Percentiles rank a stretch among this genome's conserved stretches.
Conservation (phyloP, 176 grass and related monocot species). For the Eleusine coracana region DNA sequence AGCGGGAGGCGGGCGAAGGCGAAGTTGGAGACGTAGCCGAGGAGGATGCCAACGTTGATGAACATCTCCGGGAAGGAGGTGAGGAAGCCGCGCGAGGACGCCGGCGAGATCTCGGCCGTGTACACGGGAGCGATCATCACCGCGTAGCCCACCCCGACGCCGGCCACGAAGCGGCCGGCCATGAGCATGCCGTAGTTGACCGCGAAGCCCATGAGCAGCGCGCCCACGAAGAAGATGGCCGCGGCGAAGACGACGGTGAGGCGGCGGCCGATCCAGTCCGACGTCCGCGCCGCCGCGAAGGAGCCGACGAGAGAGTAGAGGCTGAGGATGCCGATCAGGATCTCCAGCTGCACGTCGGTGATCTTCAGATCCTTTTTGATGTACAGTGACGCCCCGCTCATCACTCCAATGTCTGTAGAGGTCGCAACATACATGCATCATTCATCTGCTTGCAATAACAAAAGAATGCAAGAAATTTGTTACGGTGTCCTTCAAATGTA, state of each 20-base stretch:
- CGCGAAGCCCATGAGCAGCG: slow-evolving; percentile 64
- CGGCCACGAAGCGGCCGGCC: slow-evolving; percentile 61
- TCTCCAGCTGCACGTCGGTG: slow-evolving; percentile 58
- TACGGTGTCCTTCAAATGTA: too few species aligned
- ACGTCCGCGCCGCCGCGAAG: slow-evolving; percentile 59
- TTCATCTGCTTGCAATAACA: too few species aligned
- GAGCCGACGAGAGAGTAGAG: slow-evolving; percentile 65
- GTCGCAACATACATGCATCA: too few species aligned
- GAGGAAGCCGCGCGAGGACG: slow-evolving; percentile 48
- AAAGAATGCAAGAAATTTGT: too few species aligned
- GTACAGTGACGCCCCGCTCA: slow-evolving; percentile 59
- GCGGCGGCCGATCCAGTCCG: slow-evolving; percentile 72
- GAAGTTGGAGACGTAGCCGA: slow-evolving; percentile 69
- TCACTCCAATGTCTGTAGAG: slow-evolving; percentile 56
- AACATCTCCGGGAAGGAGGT: slow-evolving; percentile 66
- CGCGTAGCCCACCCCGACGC: slow-evolving; percentile 66
- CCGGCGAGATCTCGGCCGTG: slow-evolving; percentile 61
- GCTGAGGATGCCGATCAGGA: slow-evolving; percentile 63
- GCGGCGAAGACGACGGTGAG: slow-evolving; percentile 60
- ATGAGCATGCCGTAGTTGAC: slow-evolving; percentile 59
- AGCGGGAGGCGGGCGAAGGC: slow-evolving; percentile 49
- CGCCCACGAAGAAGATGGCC: slow-evolving; percentile 57
- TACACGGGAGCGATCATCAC: slow-evolving; percentile 69
- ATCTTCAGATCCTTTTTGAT: slow-evolving; percentile 59
- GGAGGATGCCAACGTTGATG: slow-evolving; percentile 69